Conservation (phyloP, 768 basidiomycete species). For the Leucosporidium scottii region DNA sequence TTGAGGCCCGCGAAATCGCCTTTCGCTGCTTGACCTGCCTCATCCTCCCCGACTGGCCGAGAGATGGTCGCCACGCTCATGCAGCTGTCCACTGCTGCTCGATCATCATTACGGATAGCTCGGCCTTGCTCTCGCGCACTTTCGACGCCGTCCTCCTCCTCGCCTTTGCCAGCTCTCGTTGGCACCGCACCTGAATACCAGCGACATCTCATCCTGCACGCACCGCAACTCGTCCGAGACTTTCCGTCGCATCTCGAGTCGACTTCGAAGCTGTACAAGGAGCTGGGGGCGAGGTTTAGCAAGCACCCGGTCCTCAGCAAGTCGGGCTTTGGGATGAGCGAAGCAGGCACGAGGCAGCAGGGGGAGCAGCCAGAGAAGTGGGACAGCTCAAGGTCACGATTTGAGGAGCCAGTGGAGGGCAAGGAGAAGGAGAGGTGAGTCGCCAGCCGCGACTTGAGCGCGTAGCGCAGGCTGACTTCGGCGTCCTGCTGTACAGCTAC, state of each 20-base stretch:
- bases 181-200: neutral
- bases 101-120: too few relatives aligned
- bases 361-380: too few relatives aligned
- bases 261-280: conserved; percentile 22
- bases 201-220: conserved; percentile 35
- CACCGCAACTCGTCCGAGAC: conserved; percentile 4
- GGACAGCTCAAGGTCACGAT: neutral
- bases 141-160: neutral
- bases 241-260: conserved; percentile 36
- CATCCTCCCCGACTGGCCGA: neutral
- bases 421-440: conserved; percentile 14
- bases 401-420: conserved; percentile 17
- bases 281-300: conserved; percentile 14
- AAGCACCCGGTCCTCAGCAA: neutral
- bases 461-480: neutral
- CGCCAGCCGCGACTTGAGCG: neutral
- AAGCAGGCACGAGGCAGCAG: conserved; percentile 3
- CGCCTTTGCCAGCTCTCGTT: neutral
- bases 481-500: conserved; percentile 9
- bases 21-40: neutral
- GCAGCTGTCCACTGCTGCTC: too few relatives aligned
- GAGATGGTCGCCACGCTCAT: too few relatives aligned
- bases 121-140: neutral
- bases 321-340: conserved; percentile 14
- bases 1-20: neutral